Evolutionary conservation across 78 protist species (phyloP).

Genomic region (Speleostelium caveatum): DNA sequence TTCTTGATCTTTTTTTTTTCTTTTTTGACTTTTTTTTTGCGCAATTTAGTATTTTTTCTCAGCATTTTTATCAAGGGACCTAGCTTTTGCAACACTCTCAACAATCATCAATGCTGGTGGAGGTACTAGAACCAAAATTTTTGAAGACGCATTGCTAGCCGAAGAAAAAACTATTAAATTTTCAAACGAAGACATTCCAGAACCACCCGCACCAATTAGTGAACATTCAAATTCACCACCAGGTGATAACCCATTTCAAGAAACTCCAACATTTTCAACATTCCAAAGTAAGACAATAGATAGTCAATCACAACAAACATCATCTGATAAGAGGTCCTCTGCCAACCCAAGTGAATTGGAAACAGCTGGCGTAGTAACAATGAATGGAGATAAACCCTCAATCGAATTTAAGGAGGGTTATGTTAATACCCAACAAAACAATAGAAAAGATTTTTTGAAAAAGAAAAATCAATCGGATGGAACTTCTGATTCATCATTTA

Average conservation of each 20-base stretch:
- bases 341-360: too few relatives aligned
- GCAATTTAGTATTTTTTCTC: constrained; percentile 48
- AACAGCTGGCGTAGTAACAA: too few relatives aligned
- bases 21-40: too few relatives aligned
- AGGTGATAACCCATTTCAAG: constrained; percentile 32
- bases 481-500: too few relatives aligned
- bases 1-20: not conserved
- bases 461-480: too few relatives aligned
- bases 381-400: too few relatives aligned
- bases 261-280: constrained; percentile 46
- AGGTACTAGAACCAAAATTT: constrained; percentile 73
- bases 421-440: too few relatives aligned
- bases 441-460: too few relatives aligned
- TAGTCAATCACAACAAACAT: too few relatives aligned
- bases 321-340: too few relatives aligned
- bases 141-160: constrained; percentile 34
- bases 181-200: constrained; percentile 9
- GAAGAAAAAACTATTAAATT: not conserved
- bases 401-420: too few relatives aligned
- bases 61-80: constrained; percentile 71
- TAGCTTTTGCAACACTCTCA: constrained; percentile 66
- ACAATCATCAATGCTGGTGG: constrained; percentile 70
- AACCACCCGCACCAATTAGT: not conserved
- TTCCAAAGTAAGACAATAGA: not conserved
- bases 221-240: not conserved